Evolutionary conservation across 257 asterid genomes (phyloP), one percentile per base, ranked within the genome.

Genomic region (Handroanthus guayacan): DNA sequence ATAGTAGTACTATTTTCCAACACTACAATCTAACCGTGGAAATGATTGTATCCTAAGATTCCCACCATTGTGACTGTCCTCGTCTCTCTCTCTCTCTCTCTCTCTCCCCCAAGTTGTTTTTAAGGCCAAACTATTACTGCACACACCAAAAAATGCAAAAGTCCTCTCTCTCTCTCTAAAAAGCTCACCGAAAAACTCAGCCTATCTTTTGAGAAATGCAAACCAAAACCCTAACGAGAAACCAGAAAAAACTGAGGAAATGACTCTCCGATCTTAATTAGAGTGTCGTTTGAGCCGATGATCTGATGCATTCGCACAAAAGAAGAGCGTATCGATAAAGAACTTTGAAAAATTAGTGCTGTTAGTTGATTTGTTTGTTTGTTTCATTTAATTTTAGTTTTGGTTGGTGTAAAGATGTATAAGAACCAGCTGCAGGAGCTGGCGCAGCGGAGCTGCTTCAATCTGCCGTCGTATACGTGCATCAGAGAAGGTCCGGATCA

Each of bases 361-460:
- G 67, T 62, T 62, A 20, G 71, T 63, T 80, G 25, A 48, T 80
- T 83, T 58, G 31, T 58, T 50, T 64, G 41, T 67, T 62, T 31
- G 2, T 37, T 61, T 4, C 39, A 3, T 36, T 64, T 37, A 13
- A 12, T 61, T 38, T 67, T 71, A 16, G 16, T 73, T 61, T 70
- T 64, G 65, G 76, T 70, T 9, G 72, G 71, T 72, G 78, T 62
- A 20, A 76, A 87, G 84, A 89, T 87, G 93, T 89, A 88, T 79
- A 92, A 92, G 89, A 92, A 90, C 85, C 97, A 89, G 93, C 88
- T 90, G 67, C 98, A 92, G 85, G 95, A 89, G 91, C 88, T 90
- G 86, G 97, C 98, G 82, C 98, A 90, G 81, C 87, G 91, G 91
- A 89, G 97, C 93, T 93, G 96, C 91, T 87, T 93, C 87, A 91